Evolutionary conservation across 768 basidiomycete genomes (phyloP).

Genomic region (Xanthoconium purpureum): DNA sequence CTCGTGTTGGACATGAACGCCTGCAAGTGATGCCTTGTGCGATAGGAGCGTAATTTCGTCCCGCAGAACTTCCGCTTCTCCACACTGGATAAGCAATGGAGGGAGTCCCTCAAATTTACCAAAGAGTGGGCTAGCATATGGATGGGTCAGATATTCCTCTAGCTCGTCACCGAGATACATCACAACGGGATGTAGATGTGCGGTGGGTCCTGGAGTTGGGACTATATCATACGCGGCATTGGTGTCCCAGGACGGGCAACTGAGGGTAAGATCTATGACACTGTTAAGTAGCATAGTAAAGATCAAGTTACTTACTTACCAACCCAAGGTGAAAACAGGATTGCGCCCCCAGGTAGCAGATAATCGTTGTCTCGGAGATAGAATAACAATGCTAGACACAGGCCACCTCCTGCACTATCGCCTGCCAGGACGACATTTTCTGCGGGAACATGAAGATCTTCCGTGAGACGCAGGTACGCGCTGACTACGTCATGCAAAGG

Average conservation of each 20-base stretch:
- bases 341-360: conserved; percentile 77
- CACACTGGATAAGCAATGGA: conserved; percentile 86
- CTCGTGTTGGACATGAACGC: conserved; percentile 85
- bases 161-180: conserved; percentile 85
- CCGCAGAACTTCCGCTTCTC: conserved; percentile 92
- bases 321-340: conserved; percentile 94
- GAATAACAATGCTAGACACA: conserved; percentile 82
- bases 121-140: conserved; percentile 93
- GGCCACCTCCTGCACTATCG: conserved; percentile 91
- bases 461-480: conserved; percentile 81
- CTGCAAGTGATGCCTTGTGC: conserved; percentile 86
- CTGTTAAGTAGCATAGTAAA: conserved; percentile 8
- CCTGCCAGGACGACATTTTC: conserved; percentile 88
- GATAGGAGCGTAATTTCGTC: conserved; percentile 91
- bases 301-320: conserved; percentile 49
- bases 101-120: conserved; percentile 85
- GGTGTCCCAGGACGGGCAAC: conserved; percentile 97
- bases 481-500: conserved; percentile 82
- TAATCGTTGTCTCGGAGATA: conserved; percentile 93
- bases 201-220: conserved; percentile 63
- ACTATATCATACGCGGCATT: conserved; percentile 87
- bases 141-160: conserved; percentile 86
- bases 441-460: conserved; percentile 86
- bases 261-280: conserved; percentile 82
- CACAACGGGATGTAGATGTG: conserved; percentile 91